These are phyloP conservation scores for Cyclotella baltica DNA, from an alignment of 108 stramenopile genomes.

Conservation along the genomic window DNA sequence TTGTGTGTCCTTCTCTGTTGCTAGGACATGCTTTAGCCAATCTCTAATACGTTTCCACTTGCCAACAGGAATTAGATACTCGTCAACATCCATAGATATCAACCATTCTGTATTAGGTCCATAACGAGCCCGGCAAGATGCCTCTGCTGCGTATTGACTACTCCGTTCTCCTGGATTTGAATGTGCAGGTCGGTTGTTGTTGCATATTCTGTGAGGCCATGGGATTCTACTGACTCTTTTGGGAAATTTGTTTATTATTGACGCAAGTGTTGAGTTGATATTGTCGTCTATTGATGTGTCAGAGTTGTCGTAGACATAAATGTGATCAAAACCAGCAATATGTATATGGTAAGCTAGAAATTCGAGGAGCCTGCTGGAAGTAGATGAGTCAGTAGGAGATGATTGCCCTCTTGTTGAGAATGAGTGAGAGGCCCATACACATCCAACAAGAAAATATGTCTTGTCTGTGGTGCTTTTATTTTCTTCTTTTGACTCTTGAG, in stretches of 20 bases:
- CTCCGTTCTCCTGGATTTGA: slow-evolving; percentile 78
- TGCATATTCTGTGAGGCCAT: slow-evolving; percentile 79
- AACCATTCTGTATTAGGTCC: slow-evolving; percentile 80
- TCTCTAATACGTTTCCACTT: slow-evolving; percentile 39
- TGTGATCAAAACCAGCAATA: slow-evolving; percentile 82
- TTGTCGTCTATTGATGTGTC: slow-evolving; percentile 30
- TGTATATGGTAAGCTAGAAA: slow-evolving; percentile 62
- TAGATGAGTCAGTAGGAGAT: slow-evolving; percentile 43
- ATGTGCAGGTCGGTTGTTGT: slow-evolving; percentile 75
- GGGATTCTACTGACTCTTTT: slow-evolving; percentile 60
- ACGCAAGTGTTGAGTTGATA: slow-evolving; percentile 32
- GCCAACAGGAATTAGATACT: slow-evolving; percentile 74
- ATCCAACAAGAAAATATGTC: slow-evolving; percentile 60
- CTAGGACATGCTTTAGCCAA: slow-evolving; percentile 30
- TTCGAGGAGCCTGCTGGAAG: slow-evolving; percentile 57
- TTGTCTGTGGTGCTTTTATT: slow-evolving; percentile 17
- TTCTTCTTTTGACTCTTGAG: slow-evolving; percentile 4
- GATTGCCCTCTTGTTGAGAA: slow-evolving; percentile 52
- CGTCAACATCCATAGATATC: slow-evolving; percentile 80
- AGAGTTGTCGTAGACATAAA: slow-evolving; percentile 87
- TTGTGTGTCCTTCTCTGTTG: slow-evolving; percentile 39
- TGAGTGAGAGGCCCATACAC: slow-evolving; percentile 71
- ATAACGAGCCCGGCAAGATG: slow-evolving; percentile 74
- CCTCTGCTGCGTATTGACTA: slow-evolving; percentile 85
- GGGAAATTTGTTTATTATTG: slow-evolving; percentile 46